These are phyloP conservation scores for Phytophthora quininea DNA, from an alignment of 352 stramenopile genomes.

Conservation along the genomic window DNA sequence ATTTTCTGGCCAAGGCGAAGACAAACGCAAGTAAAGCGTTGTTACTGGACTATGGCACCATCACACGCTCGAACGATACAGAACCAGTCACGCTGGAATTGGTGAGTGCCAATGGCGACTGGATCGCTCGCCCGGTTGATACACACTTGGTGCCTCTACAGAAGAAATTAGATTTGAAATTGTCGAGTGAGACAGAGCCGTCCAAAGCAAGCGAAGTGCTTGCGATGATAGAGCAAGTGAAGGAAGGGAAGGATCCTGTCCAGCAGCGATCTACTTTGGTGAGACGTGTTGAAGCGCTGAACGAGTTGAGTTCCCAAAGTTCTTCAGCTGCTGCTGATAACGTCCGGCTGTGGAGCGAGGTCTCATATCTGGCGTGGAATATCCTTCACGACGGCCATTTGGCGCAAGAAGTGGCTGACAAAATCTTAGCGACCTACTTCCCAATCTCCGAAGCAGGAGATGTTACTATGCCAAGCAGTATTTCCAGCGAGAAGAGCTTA, in stretches of 20 bases:
- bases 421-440: constrained; percentile 53
- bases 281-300: constrained; percentile 32
- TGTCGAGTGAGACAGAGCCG: constrained; percentile 52
- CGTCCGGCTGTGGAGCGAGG: constrained; percentile 53
- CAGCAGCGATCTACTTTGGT: constrained; percentile 33
- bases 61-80: constrained; percentile 17
- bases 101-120: constrained; percentile 28
- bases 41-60: constrained; percentile 61
- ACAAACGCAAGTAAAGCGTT: constrained; percentile 65
- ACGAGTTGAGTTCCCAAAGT: constrained; percentile 11
- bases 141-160: constrained; percentile 72
- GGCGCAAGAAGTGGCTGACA: constrained; percentile 34
- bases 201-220: constrained; percentile 52
- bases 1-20: constrained; percentile 88
- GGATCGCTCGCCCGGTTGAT: constrained; percentile 53
- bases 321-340: constrained; percentile 8
- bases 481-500: constrained; percentile 53
- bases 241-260: constrained; percentile 60
- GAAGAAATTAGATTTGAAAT: constrained; percentile 65
- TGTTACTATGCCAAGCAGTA: constrained; percentile 9
- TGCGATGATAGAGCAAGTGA: constrained; percentile 73
- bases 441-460: constrained; percentile 12
- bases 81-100: constrained; percentile 27
- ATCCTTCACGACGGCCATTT: constrained; percentile 41
- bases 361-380: constrained; percentile 53